Percentiles rank a stretch among this genome's conserved stretches.
These are phyloP conservation scores for Fonsecaea nubica DNA, from an alignment of 2,329 filamentous ascomycete genomes.

Conservation along the genomic window DNA sequence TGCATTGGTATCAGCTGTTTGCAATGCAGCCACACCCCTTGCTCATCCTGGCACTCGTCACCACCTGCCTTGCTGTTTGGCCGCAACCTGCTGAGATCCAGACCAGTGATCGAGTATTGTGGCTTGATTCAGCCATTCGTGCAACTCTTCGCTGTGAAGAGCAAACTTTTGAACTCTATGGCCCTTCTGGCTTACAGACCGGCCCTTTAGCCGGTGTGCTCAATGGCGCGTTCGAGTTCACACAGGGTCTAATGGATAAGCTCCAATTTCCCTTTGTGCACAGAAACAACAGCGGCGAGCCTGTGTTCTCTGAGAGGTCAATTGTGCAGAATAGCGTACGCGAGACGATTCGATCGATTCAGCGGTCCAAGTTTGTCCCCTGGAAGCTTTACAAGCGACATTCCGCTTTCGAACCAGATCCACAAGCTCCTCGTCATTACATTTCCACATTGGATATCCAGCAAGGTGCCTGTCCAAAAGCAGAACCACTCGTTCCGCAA, in stretches of 20 bases:
- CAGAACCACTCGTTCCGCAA: slow-evolving; percentile 18
- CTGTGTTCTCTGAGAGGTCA: slow-evolving; percentile 31
- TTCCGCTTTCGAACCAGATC: slow-evolving; percentile 39
- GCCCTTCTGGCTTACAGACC: not conserved
- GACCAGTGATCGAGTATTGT: slow-evolving; percentile 24
- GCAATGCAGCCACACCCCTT: not conserved
- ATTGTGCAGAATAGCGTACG: slow-evolving; percentile 38
- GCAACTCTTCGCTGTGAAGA: slow-evolving; percentile 26
- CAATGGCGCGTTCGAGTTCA: slow-evolving; percentile 6
- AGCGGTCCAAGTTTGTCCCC: slow-evolving; percentile 41
- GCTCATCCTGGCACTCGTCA: not conserved
- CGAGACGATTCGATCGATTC: slow-evolving; percentile 35
- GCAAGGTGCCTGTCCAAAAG: slow-evolving; percentile 30
- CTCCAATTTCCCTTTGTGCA: slow-evolving; percentile 17
- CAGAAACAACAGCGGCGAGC: not conserved
- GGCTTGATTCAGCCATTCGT: slow-evolving; percentile 28
- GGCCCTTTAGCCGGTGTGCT: slow-evolving; percentile 4
- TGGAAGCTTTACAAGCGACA: slow-evolving; percentile 44
- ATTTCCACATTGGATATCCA: slow-evolving; percentile 37
- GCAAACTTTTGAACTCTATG: not conserved
- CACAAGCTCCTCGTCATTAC: slow-evolving; percentile 28
- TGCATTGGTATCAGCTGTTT: not conserved
- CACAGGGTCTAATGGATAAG: slow-evolving; percentile 17
- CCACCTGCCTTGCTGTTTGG: slow-evolving; percentile 25
- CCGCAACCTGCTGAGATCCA: slow-evolving; percentile 26